Evolutionary conservation across 768 basidiomycete genomes (phyloP).

Genomic region (Leccinum variicolor): DNA sequence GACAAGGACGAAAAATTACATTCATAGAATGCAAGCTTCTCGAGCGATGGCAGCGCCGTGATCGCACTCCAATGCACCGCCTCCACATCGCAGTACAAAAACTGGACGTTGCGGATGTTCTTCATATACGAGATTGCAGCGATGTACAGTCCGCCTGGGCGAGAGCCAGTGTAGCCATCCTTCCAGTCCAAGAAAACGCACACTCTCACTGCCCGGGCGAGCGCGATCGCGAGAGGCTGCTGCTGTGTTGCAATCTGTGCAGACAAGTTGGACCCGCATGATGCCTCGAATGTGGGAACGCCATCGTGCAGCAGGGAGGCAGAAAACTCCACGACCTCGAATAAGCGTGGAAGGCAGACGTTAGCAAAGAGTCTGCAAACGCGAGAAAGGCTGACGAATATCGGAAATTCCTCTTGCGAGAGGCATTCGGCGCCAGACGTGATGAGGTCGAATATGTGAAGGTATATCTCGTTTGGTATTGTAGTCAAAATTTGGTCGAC

Average conservation of each 20-base stretch:
- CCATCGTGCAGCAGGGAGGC: conserved; percentile 1
- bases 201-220: background rate
- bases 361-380: no score
- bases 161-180: background rate
- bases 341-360: no score
- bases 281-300: background rate
- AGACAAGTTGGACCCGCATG: background rate
- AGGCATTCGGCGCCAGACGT: no score
- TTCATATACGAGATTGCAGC: conserved; percentile 14
- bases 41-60: conserved; percentile 8
- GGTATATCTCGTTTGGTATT: no score
- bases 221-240: background rate
- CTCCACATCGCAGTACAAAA: conserved; percentile 8
- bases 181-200: conserved; percentile 1
- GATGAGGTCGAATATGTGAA: no score
- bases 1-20: background rate
- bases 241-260: background rate
- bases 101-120: conserved; percentile 13
- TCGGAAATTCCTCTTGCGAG: no score
- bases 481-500: no score
- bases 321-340: no score
- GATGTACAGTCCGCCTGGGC: background rate
- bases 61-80: conserved; percentile 16
- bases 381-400: no score
- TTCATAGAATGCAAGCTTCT: conserved; percentile 8